Evolutionary conservation across 768 basidiomycete species (phyloP), one percentile per base, ranked within the genome.

Genomic region (Hericium alpestre): DNA sequence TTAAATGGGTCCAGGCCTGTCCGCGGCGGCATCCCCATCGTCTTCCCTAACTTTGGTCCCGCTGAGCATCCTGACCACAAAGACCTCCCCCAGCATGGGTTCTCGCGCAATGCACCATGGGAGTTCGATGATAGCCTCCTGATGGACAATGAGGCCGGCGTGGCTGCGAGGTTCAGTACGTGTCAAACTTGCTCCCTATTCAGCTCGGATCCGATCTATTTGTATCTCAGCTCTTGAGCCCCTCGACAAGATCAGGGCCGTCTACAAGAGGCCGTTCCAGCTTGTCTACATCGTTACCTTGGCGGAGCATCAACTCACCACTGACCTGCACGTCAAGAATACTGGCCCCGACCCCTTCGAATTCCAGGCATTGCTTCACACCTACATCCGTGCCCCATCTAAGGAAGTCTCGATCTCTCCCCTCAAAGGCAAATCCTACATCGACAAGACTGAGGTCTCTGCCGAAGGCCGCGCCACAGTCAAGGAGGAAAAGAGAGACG

Each of bases 351-450:
- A 79, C 46, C 60, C 66, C 4, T 77, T 97, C 43, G 82, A 86
- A 66, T 98, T 95, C 75, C 96, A 99, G 69, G 88, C 93, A 1
- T 77, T 98, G 48, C 78, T 99, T 55, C 96, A 99, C 71, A 93
- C 82, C 51, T 99, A 99, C 71, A 78, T 96, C 61, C 79, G 78
- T 10, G 80, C 81, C 48, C 81, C 86, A 48, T 71, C 83, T 15
- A 69, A 78, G 58, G 64, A 81, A 3, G 81, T 82, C n/a, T 69
- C 78, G 2, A 75, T 92, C 60, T 74, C 75, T 8, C 79, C 89
- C 7, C 75, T 95, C 38, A 76, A 83, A 64, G 78, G 83, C 32
- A 66, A 84, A 15, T 67, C 58, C 6, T 97, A 86, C 66, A 81
- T 79, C 59, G 93, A 98, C 69, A 99, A 98, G 74, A 86, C 84